phyloP scores from a whole-genome alignment of 75 land plant species.

The Ceratopteris richardii region DNA sequence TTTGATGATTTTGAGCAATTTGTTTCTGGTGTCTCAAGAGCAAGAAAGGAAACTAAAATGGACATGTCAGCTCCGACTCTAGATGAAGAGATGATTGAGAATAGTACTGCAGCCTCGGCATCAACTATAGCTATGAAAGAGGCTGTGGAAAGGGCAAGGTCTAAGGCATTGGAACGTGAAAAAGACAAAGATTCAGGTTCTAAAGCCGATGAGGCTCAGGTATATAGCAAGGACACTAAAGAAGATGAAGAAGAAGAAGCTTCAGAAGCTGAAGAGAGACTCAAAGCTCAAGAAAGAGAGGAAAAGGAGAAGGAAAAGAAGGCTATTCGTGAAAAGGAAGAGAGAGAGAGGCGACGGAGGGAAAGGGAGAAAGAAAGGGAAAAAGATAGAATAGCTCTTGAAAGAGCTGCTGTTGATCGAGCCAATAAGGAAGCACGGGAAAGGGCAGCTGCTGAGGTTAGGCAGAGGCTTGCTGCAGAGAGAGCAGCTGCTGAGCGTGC shows the following conservation, averaged over 20 bases:
- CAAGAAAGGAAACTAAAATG: constrained; percentile 22
- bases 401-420: constrained; percentile 11
- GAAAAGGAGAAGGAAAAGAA: constrained; percentile 33
- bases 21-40: constrained; percentile 39
- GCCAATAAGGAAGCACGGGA: constrained; percentile 12
- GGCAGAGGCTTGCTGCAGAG: constrained; percentile 44
- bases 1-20: constrained; percentile 68
- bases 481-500: constrained; percentile 53
- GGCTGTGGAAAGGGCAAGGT: constrained; percentile 73
- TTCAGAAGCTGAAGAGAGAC: constrained; percentile 22
- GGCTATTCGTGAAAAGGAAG: constrained; percentile 25
- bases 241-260: constrained; percentile 34
- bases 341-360: constrained; percentile 37
- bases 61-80: constrained; percentile 5
- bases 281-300: constrained; percentile 32
- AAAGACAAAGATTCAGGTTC: constrained; percentile 33
- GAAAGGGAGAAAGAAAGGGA: constrained; percentile 39
- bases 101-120: constrained; percentile 43
- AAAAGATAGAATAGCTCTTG: neutral
- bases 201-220: constrained; percentile 34
- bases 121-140: constrained; percentile 79
- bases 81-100: constrained; percentile 35
- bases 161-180: constrained; percentile 56
- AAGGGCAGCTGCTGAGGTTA: constrained; percentile 43
- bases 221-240: constrained; percentile 27